Evolutionary conservation across 108 stramenopile genomes (phyloP).

Genomic region (Aureococcus anophagefferens): DNA sequence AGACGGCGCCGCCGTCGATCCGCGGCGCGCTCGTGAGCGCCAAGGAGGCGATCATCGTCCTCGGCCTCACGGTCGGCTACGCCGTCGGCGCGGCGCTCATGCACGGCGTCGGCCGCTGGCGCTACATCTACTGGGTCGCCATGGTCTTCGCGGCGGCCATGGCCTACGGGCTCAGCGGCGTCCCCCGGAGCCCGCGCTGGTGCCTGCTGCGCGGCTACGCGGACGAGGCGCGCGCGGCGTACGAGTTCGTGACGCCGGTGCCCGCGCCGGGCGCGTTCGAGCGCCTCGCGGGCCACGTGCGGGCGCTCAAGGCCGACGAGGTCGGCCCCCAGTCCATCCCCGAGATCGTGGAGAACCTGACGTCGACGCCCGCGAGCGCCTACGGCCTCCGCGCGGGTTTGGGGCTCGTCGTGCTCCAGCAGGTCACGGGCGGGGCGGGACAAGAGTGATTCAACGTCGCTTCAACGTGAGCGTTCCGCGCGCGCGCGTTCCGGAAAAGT

Average conservation of each 20-base stretch:
- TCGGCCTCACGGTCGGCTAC: slow-evolving; percentile 61
- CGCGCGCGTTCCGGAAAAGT: no score
- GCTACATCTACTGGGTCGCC: slow-evolving; percentile 21
- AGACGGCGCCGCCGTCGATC: slow-evolving; percentile 52
- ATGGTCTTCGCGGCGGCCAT: slow-evolving; percentile 7
- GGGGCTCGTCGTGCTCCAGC: slow-evolving; percentile 53
- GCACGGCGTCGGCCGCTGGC: slow-evolving; percentile 33
- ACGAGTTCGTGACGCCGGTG: slow-evolving; percentile 25
- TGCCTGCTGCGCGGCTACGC: slow-evolving; percentile 1
- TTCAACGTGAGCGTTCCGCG: no score
- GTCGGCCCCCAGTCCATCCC: no score
- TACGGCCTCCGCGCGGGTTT: slow-evolving; percentile 38
- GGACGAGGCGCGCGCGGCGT: slow-evolving; percentile 18
- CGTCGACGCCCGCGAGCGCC: no score
- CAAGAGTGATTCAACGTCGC: no score
- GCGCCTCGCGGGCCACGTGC: slow-evolving; percentile 29
- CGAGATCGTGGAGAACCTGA: no score
- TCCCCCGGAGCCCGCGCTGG: slow-evolving; percentile 24
- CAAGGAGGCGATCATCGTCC: slow-evolving; percentile 67
- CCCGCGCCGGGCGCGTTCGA: no score
- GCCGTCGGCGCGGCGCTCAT: slow-evolving; percentile 37
- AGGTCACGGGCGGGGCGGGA: no score
- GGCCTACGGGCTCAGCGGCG: not conserved
- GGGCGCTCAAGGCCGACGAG: no score
- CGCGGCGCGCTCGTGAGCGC: slow-evolving; percentile 55